phyloP scores from a whole-genome alignment of 805 yeast species.

The Osmozyma mogii region DNA sequence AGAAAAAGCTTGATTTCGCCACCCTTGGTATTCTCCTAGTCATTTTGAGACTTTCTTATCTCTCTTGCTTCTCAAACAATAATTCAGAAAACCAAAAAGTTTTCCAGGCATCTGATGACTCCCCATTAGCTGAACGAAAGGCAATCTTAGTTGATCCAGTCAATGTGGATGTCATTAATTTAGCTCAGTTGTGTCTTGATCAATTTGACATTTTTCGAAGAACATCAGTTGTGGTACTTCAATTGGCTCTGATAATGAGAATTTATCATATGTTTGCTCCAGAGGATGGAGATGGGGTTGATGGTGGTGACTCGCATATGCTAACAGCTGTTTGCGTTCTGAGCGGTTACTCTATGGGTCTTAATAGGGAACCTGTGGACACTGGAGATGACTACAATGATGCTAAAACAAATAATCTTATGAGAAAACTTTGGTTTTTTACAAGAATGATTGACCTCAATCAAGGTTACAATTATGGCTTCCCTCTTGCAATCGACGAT shows the following conservation, averaged over 20 bases:
- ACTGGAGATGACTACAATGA: constrained; percentile 1
- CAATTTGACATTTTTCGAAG: constrained; percentile 20
- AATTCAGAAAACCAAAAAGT: constrained; percentile 8
- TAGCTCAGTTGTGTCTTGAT: constrained; percentile 29
- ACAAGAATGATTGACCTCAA: constrained; percentile 27
- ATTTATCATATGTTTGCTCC: constrained; percentile 9
- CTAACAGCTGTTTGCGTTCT: constrained; percentile 23
- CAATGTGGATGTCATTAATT: constrained; percentile 19
- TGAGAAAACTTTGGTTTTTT: constrained; percentile 14
- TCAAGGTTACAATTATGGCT: constrained; percentile 24
- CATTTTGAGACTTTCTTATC: constrained; percentile 47
- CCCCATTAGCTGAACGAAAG: constrained; percentile 12
- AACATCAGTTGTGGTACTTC: constrained; percentile 9
- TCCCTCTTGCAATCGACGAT: constrained; percentile 26
- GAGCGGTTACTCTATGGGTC: constrained; percentile 15
- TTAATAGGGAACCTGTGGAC: constrained; percentile 14
- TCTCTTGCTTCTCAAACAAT: constrained; percentile 29
- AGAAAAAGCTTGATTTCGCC: constrained; percentile 37
- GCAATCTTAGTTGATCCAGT: constrained; percentile 23
- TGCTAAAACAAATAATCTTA: constrained; percentile 3
- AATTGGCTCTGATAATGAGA: constrained; percentile 9
- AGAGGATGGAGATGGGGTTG: constrained; percentile 12
- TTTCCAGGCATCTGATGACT: constrained; percentile 1
- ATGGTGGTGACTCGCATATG: constrained; percentile 11
- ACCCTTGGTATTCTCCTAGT: constrained; percentile 45